Percentiles rank a stretch among this genome's conserved stretches.
phyloP scores from a whole-genome alignment of 2,329 filamentous ascomycete genomes.

The Ophiostoma piceae region DNA sequence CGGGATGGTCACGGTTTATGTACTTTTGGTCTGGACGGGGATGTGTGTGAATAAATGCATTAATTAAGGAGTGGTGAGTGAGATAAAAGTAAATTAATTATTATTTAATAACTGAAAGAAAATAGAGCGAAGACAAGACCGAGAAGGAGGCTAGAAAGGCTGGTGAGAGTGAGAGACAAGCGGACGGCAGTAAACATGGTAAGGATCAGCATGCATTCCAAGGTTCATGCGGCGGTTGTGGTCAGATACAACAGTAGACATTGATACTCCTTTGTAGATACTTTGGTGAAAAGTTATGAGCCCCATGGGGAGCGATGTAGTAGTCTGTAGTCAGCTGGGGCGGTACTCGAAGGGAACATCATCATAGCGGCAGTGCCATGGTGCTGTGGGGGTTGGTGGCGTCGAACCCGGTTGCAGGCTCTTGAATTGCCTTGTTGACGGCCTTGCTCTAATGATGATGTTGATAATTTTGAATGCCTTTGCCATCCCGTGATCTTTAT shows the following conservation, averaged over 20 bases:
- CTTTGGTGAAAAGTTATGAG: background rate
- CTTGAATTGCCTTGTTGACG: background rate
- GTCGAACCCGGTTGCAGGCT: background rate
- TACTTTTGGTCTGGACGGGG: background rate
- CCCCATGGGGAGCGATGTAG: background rate
- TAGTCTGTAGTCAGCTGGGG: background rate
- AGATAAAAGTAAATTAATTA: background rate
- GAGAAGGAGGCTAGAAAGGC: background rate
- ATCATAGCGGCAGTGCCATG: background rate
- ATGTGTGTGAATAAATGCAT: background rate
- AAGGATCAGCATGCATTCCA: constrained; percentile 12
- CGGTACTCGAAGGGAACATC: background rate
- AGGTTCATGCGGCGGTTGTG: background rate
- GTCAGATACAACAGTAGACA: background rate
- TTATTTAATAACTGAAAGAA: background rate
- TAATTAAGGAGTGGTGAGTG: background rate
- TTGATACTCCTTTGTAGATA: background rate
- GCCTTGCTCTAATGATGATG: too few species aligned
- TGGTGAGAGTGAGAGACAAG: background rate
- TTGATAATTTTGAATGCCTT: background rate
- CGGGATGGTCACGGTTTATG: constrained; percentile 3
- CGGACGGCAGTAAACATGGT: background rate
- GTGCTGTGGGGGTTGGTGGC: background rate
- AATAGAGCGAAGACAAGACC: background rate
- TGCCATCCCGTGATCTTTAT: background rate